Conservation (phyloP, 768 basidiomycete genomes). For the Suillus weaverae region DNA sequence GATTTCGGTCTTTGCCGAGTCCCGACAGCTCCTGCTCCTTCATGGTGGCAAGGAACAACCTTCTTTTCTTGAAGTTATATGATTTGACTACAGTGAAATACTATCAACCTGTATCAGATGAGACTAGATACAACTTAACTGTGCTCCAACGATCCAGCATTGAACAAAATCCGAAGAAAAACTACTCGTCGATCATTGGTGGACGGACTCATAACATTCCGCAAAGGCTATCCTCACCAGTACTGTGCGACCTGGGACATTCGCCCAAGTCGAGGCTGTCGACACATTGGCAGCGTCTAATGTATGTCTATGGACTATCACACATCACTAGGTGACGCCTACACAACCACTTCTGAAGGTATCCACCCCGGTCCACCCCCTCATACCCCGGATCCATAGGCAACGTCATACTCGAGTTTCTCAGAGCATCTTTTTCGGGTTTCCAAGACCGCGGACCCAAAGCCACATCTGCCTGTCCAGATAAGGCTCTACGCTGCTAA, state of each 20-base stretch:
- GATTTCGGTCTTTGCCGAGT: too few relatives aligned
- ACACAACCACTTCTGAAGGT: too few relatives aligned
- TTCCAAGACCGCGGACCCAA: conserved; percentile 3
- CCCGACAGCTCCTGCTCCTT: too few relatives aligned
- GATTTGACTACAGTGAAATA: too few relatives aligned
- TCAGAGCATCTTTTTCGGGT: conserved; percentile 31
- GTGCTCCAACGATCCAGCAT: not conserved
- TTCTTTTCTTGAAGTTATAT: too few relatives aligned
- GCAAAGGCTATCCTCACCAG: conserved; percentile 40
- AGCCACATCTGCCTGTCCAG: not conserved
- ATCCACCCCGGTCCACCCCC: too few relatives aligned
- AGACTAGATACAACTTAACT: too few relatives aligned
- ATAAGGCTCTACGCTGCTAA: not conserved
- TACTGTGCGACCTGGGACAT: conserved; percentile 25
- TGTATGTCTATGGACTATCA: not conserved
- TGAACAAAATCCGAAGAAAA: not conserved
- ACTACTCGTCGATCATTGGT: conserved; percentile 41
- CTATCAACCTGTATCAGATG: too few relatives aligned
- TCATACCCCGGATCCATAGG: conserved; percentile 37
- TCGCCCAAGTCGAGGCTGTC: conserved; percentile 43
- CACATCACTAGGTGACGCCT: too few relatives aligned
- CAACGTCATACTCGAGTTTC: conserved; percentile 46
- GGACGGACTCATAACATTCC: conserved; percentile 50
- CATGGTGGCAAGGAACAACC: too few relatives aligned
- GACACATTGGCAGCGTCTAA: too few relatives aligned